Evolutionary conservation across 768 basidiomycete genomes (phyloP).

Genomic region (Glaciozyma martinii): DNA sequence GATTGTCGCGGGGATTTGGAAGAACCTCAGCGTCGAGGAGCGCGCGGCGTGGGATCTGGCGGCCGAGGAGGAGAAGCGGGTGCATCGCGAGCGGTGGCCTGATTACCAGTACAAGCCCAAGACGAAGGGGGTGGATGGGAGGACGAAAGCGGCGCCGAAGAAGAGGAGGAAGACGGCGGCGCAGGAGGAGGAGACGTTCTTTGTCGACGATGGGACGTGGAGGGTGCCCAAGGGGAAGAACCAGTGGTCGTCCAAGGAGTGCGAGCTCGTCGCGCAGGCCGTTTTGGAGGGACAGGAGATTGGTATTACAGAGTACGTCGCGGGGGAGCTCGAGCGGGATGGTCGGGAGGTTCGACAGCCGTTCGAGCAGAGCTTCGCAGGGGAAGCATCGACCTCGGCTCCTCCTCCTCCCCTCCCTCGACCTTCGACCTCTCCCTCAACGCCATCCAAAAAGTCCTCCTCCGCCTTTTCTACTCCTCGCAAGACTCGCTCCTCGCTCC

Average conservation of each 20-base stretch:
- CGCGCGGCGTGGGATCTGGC: slow-evolving; percentile 30
- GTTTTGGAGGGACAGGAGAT: slow-evolving; percentile 14
- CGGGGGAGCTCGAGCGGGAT: too few relatives aligned
- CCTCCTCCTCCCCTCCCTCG: not conserved
- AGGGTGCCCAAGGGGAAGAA: not conserved
- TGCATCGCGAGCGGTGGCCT: slow-evolving; percentile 26
- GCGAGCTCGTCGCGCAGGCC: slow-evolving; percentile 16
- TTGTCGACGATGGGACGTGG: slow-evolving; percentile 1
- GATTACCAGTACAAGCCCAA: slow-evolving; percentile 27
- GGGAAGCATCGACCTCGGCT: too few relatives aligned
- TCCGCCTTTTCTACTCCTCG: too few relatives aligned
- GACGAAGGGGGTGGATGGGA: slow-evolving; percentile 5
- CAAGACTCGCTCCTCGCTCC: too few relatives aligned
- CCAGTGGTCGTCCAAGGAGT: too few relatives aligned
- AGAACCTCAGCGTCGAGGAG: slow-evolving; percentile 45
- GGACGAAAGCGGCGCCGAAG: not conserved
- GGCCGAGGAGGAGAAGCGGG: slow-evolving; percentile 32
- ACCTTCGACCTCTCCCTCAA: not conserved
- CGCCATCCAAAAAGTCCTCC: too few relatives aligned
- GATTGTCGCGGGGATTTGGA: slow-evolving; percentile 63
- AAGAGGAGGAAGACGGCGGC: not conserved
- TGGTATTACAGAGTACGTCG: too few relatives aligned
- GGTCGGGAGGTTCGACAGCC: too few relatives aligned
- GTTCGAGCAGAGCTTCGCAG: too few relatives aligned
- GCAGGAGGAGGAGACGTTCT: not conserved